Conservation (phyloP, 257 asterid species). For the Penstemon barbatus region DNA sequence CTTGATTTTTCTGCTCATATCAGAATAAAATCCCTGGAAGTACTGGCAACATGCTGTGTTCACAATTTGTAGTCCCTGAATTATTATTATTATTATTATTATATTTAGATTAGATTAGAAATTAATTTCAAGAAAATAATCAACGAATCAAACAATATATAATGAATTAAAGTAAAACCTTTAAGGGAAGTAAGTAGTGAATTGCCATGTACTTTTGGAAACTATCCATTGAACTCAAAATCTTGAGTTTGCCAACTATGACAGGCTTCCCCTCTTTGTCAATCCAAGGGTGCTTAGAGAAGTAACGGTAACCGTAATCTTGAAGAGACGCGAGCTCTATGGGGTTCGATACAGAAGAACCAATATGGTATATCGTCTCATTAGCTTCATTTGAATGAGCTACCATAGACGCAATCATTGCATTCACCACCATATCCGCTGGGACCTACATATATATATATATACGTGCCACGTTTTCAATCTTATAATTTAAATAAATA, state of each 20-base stretch:
- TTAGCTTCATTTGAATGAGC: constrained; percentile 41
- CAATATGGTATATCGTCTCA: constrained; percentile 59
- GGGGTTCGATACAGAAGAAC: constrained; percentile 79
- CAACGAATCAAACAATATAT: too few species aligned
- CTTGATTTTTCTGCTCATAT: constrained; percentile 54
- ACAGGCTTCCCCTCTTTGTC: constrained; percentile 40
- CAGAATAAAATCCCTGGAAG: constrained; percentile 48
- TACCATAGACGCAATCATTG: constrained; percentile 66
- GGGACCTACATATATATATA: constrained; percentile 64
- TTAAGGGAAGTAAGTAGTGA: constrained; percentile 34
- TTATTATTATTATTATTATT: background rate
- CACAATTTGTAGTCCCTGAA: constrained; percentile 63
- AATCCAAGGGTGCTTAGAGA: constrained; percentile 45
- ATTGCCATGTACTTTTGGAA: constrained; percentile 39
- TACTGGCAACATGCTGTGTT: constrained; percentile 65
- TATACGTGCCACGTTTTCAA: too few species aligned
- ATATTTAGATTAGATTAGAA: too few species aligned
- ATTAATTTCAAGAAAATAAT: too few species aligned
- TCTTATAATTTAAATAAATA: background rate
- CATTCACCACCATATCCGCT: constrained; percentile 94
- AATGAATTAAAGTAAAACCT: constrained; percentile 23
- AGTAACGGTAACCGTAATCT: constrained; percentile 48
- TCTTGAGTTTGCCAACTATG: constrained; percentile 33
- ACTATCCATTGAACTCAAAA: constrained; percentile 34
- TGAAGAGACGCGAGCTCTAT: constrained; percentile 37